Conservation (phyloP, 768 basidiomycete genomes). For the Hortiboletus campestris region DNA sequence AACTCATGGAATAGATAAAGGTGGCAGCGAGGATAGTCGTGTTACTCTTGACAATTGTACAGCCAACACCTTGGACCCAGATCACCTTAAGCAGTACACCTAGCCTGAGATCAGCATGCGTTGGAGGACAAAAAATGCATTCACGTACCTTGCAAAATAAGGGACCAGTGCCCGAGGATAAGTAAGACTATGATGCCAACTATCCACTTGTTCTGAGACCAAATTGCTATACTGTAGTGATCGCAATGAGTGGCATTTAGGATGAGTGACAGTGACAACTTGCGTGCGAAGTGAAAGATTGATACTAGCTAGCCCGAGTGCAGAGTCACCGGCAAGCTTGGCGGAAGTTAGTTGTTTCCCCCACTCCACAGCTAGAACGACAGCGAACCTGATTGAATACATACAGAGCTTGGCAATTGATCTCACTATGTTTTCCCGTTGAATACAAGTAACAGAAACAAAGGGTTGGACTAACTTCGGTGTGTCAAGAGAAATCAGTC, state of each 20-base stretch:
- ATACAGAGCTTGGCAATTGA: constrained; percentile 48
- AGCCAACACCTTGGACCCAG: constrained; percentile 50
- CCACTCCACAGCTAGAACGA: not conserved
- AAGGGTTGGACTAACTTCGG: constrained; percentile 16
- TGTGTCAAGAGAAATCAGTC: constrained; percentile 38
- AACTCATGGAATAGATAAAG: constrained; percentile 76
- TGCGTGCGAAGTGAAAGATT: constrained; percentile 48
- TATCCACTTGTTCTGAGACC: constrained; percentile 57
- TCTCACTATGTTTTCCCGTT: constrained; percentile 22
- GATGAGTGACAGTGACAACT: constrained; percentile 1
- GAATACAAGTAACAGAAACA: not conserved
- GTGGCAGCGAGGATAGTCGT: constrained; percentile 64
- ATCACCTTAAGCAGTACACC: constrained; percentile 58
- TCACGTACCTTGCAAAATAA: constrained; percentile 58
- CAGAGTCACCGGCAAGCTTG: constrained; percentile 43
- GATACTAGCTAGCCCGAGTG: constrained; percentile 46
- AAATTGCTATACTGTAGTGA: constrained; percentile 54
- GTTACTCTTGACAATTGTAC: constrained; percentile 57
- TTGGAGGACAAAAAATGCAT: not conserved
- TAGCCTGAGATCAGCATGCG: constrained; percentile 19
- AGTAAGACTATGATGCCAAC: constrained; percentile 49
- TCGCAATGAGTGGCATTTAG: constrained; percentile 10
- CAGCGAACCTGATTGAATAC: constrained; percentile 43
- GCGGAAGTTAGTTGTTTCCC: not conserved
- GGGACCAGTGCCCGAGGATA: constrained; percentile 68